These are phyloP conservation scores for Lycium barbarum DNA, from an alignment of 257 asterid genomes.

Conservation along the genomic window DNA sequence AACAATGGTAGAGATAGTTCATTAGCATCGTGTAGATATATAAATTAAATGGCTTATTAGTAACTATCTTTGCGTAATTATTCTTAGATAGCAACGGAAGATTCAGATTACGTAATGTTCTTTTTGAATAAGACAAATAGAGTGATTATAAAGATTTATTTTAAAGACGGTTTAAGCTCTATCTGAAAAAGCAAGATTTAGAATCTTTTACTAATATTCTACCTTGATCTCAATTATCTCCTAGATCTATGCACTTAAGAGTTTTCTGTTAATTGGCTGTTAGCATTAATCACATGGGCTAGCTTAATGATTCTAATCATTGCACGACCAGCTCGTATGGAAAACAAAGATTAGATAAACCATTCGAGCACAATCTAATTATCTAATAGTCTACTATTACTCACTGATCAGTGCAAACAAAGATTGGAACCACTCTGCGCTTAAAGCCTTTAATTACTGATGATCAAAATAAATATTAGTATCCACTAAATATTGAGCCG, in stretches of 20 bases:
- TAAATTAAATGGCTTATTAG: neutral
- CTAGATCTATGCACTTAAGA: neutral
- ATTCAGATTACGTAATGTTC: neutral
- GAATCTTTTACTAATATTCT: neutral
- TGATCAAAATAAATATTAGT: neutral
- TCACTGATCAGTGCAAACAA: neutral
- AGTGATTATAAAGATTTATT: neutral
- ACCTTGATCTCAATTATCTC: neutral
- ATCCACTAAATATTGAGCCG: too few relatives aligned
- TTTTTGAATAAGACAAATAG: neutral
- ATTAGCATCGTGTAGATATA: neutral
- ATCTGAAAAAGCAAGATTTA: neutral
- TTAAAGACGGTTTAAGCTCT: too few relatives aligned
- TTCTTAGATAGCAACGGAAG: neutral
- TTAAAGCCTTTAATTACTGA: neutral
- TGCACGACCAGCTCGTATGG: conserved; percentile 7
- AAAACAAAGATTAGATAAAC: neutral
- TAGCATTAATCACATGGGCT: conserved; percentile 5
- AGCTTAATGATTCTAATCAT: neutral
- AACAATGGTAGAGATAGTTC: neutral
- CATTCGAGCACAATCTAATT: neutral
- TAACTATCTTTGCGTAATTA: neutral
- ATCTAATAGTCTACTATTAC: neutral
- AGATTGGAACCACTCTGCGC: neutral
- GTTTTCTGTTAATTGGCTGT: conserved; percentile 2